Evolutionary conservation across 2,329 filamentous ascomycete species (phyloP).

Genomic region (Leptosphaerulina australis): DNA sequence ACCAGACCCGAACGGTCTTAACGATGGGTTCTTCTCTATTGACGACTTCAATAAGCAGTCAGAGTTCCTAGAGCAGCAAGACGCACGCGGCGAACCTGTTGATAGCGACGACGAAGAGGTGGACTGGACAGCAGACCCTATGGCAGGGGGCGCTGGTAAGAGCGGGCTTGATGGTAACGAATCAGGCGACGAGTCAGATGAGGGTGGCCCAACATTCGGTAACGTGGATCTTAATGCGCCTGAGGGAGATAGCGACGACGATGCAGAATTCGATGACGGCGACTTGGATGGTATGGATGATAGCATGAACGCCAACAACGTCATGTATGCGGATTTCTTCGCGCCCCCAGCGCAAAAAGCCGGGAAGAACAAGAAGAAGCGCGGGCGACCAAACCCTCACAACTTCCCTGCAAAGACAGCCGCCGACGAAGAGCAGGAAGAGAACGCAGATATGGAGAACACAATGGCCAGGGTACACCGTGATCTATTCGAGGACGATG

Average conservation of each 20-base stretch:
- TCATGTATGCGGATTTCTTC: constrained; percentile 94
- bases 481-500: constrained; percentile 81
- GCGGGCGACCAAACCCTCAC: constrained; percentile 62
- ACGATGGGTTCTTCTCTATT: constrained; percentile 98
- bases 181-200: constrained; percentile 66
- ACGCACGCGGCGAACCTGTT: constrained; percentile 75
- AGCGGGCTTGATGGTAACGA: constrained; percentile 48
- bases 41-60: constrained; percentile 96
- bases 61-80: constrained; percentile 85
- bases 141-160: constrained; percentile 50
- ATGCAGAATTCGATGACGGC: constrained; percentile 62
- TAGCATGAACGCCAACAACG: constrained; percentile 78
- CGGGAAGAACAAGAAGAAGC: constrained; percentile 61
- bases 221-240: constrained; percentile 76
- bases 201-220: constrained; percentile 84
- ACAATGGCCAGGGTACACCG: constrained; percentile 86
- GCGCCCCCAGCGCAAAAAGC: constrained; percentile 79
- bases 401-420: constrained; percentile 50
- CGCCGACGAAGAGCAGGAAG: constrained; percentile 22
- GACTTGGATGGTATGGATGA: constrained; percentile 60
- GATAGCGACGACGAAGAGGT: constrained; percentile 79
- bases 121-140: constrained; percentile 84
- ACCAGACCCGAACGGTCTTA: constrained; percentile 81
- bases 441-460: constrained; percentile 72
- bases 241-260: constrained; percentile 72